A percentile compares a stretch with the other conserved stretches of the same genome.
Evolutionary conservation across 257 asterid species (phyloP).

Genomic region (Solanum medicagineum): DNA sequence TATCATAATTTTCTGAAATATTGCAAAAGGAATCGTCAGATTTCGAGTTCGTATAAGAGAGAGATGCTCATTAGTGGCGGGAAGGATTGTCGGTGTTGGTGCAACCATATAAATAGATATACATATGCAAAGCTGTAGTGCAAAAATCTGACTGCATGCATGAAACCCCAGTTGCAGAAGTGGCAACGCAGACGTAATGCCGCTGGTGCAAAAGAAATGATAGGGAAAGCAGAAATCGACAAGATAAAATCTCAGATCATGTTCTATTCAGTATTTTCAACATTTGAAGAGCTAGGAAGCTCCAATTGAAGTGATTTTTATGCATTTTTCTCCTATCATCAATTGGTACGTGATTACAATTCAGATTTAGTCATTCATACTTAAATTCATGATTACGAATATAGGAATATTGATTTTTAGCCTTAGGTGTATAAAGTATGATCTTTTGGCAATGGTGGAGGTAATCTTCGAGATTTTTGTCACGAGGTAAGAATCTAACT

Average conservation of each 20-base stretch:
- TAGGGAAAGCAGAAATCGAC: no score
- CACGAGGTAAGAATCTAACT: neutral
- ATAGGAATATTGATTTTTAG: neutral
- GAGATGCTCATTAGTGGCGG: neutral
- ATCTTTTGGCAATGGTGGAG: neutral
- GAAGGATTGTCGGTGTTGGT: neutral
- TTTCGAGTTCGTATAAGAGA: neutral
- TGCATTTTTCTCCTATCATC: neutral
- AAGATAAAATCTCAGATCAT: neutral
- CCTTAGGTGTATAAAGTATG: neutral
- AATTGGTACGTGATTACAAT: neutral
- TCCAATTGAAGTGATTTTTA: neutral
- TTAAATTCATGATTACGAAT: neutral
- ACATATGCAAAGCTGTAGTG: no score
- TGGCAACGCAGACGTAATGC: neutral
- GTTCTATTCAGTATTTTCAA: neutral
- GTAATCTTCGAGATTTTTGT: neutral
- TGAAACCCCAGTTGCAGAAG: neutral
- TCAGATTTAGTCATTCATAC: neutral
- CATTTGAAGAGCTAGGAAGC: neutral
- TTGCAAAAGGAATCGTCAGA: no score
- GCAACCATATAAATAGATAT: neutral
- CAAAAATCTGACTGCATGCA: no score
- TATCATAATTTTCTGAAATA: no score
- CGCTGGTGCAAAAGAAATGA: neutral